Evolutionary conservation across 768 basidiomycete genomes (phyloP).

Genomic region (Lentinula detonsa): DNA sequence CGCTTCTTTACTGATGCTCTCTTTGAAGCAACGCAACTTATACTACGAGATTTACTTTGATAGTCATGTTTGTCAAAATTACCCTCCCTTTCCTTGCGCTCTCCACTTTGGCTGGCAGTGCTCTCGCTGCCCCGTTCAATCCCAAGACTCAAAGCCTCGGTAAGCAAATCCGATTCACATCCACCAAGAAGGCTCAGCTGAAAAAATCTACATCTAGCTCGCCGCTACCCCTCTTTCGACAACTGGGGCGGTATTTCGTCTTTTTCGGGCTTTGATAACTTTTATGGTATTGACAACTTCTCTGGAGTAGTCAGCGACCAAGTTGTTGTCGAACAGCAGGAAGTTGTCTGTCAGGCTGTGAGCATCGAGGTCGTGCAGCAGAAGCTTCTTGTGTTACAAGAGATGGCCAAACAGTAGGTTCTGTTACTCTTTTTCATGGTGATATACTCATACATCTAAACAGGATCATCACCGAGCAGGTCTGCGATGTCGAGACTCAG

Average conservation of each 20-base stretch:
- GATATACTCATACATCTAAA: neutral
- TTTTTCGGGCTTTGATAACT: constrained; percentile 9
- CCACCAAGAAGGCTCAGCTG: no score
- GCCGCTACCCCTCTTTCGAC: constrained; percentile 11
- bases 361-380: constrained; percentile 21
- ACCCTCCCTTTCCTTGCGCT: constrained; percentile 24
- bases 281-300: constrained; percentile 16
- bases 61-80: constrained; percentile 33
- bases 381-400: constrained; percentile 19
- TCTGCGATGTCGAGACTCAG: constrained; percentile 25
- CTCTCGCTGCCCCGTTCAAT: constrained; percentile 21
- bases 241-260: constrained; percentile 13
- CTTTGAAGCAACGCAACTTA: neutral
- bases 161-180: constrained; percentile 8
- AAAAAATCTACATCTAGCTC: neutral
- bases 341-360: constrained; percentile 13
- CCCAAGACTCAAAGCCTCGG: constrained; percentile 19
- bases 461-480: constrained; percentile 21
- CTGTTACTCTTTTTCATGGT: neutral
- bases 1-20: neutral
- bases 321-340: constrained; percentile 15
- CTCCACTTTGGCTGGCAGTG: constrained; percentile 23
- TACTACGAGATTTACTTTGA: neutral
- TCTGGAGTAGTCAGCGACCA: constrained; percentile 10
- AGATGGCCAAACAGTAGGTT: constrained; percentile 20